Evolutionary conservation across 23 red algal genomes (phyloP).

Genomic region (Porphyridium purpureum): DNA sequence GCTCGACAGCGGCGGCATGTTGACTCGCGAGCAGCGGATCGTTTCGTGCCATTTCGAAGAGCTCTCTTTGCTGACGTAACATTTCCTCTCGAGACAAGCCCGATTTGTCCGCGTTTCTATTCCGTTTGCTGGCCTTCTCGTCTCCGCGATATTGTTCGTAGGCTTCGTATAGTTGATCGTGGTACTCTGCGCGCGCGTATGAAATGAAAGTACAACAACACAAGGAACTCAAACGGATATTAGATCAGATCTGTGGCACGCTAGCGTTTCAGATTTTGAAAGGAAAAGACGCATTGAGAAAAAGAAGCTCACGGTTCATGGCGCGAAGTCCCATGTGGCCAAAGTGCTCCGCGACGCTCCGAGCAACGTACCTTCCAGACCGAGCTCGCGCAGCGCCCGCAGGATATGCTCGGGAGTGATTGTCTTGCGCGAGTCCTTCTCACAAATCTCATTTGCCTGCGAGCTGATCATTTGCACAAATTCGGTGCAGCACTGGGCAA

Average conservation of each 20-base stretch:
- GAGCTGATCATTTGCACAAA: slow-evolving; percentile 83
- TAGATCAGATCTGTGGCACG: too few species aligned
- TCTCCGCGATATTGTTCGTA: slow-evolving; percentile 3
- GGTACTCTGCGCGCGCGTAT: neutral
- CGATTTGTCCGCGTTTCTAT: slow-evolving; percentile 1
- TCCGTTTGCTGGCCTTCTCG: slow-evolving; percentile 5
- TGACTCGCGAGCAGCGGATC: slow-evolving; percentile 2
- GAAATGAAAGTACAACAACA: too few species aligned
- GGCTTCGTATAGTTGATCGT: slow-evolving; percentile 8
- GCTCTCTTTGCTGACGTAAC: slow-evolving; percentile 11
- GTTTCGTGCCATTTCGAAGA: slow-evolving; percentile 10
- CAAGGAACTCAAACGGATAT: too few species aligned
- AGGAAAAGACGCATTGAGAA: neutral
- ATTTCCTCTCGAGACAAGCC: slow-evolving; percentile 10
- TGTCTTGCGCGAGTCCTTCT: slow-evolving; percentile 66
- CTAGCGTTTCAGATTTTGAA: neutral
- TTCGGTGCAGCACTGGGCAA: slow-evolving; percentile 64
- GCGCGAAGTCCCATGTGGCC: neutral
- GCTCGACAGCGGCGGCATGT: neutral
- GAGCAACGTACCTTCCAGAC: slow-evolving; percentile 30
- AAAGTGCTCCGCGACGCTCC: neutral
- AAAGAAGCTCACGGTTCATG: too few species aligned
- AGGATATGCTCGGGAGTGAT: slow-evolving; percentile 86
- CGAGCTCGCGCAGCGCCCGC: slow-evolving; percentile 50
- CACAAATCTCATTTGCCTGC: slow-evolving; percentile 81